These are phyloP conservation scores for Neurospora crassa DNA, from an alignment of 2,329 filamentous ascomycete genomes.

Conservation along the genomic window DNA sequence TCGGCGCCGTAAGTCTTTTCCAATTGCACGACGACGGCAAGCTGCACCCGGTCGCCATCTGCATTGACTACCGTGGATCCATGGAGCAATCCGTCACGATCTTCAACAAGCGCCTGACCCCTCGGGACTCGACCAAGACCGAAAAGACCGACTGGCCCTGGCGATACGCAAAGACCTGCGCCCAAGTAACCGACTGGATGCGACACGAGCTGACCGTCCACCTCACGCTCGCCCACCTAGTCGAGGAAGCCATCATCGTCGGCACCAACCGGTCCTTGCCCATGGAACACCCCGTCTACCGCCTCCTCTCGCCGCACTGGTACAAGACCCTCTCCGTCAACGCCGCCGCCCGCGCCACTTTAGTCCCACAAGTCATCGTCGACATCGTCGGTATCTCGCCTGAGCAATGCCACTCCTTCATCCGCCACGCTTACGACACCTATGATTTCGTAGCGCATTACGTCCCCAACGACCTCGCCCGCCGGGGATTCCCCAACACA, in stretches of 20 bases:
- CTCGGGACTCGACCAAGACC: constrained; percentile 20
- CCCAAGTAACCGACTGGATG: constrained; percentile 37
- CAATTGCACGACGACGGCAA: constrained; percentile 32
- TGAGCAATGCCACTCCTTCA: constrained; percentile 26
- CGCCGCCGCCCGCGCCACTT: constrained; percentile 31
- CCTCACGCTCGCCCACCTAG: constrained; percentile 33
- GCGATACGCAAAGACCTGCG: constrained; percentile 42
- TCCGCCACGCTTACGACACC: constrained; percentile 30
- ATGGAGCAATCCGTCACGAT: constrained; percentile 36
- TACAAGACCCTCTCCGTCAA: constrained; percentile 40
- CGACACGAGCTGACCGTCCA: constrained; percentile 38
- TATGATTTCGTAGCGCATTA: constrained; percentile 36
- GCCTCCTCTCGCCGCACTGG: constrained; percentile 37
- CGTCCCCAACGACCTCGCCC: constrained; percentile 33
- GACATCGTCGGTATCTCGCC: constrained; percentile 31
- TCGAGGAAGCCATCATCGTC: constrained; percentile 40
- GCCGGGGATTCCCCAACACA: constrained; percentile 32
- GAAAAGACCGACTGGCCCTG: constrained; percentile 39
- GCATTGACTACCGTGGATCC: constrained; percentile 34
- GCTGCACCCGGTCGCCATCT: constrained; percentile 39
- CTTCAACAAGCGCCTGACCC: constrained; percentile 35
- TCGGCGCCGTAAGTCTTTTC: constrained; percentile 33
- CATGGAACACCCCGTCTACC: constrained; percentile 32
- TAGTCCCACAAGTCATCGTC: constrained; percentile 35
- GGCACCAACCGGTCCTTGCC: constrained; percentile 33